Base-by-base conservation (phyloP, 192 early-diverging fungal species). In the Coemansia sp. region DNA sequence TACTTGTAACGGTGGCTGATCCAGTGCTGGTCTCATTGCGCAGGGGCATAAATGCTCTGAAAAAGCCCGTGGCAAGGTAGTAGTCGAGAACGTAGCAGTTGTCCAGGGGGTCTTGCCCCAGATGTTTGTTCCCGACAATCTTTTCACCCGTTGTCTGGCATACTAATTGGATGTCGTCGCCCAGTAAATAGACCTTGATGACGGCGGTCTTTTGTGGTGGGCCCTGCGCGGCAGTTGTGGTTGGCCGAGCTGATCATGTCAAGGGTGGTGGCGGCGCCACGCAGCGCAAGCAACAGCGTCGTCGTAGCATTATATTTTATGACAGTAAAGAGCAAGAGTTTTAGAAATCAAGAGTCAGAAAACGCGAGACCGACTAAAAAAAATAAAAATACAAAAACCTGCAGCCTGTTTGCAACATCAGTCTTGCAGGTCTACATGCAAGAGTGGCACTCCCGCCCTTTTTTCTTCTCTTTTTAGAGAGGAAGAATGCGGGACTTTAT, bases 51-150 rank as follows among this genome's bases (percentile, higher is more conserved):
- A 76, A 76, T 7, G 66, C 63, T 0, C 35, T 14, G 2, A 59
- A 65, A 36, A 53, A 59, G 0, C 74, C 74, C 0, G 74, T 77
- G 33, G 43, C 53, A 26, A 82, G 42, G 44, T 82, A 82, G 52
- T 74, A 82, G 60, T 82, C 80, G 0, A 68, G 40, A 9, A 76
- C 65, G 22, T 78, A 82, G 62, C 80, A 82, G 52, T 65, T 68
- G 27, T 82, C 80, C n/a, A n/a, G 6, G 34, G 74, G 0, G 80
- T 82, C 38, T 40, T 56, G 34, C 79, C 80, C 80, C 75, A 82
- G 29, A 82, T 53, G 14, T 42, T 56, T 1, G 62, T 59, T 50
- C 71, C 76, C 29, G 33, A 44, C 22, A 72, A 35, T 6, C n/a
- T 29, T 43, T n/a, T 76, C 39, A 14, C 80, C 80, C 3, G 53